Evolutionary conservation across 306 rosid species (phyloP), one percentile per base, ranked within the genome.

Genomic region (Datisca glomerata): DNA sequence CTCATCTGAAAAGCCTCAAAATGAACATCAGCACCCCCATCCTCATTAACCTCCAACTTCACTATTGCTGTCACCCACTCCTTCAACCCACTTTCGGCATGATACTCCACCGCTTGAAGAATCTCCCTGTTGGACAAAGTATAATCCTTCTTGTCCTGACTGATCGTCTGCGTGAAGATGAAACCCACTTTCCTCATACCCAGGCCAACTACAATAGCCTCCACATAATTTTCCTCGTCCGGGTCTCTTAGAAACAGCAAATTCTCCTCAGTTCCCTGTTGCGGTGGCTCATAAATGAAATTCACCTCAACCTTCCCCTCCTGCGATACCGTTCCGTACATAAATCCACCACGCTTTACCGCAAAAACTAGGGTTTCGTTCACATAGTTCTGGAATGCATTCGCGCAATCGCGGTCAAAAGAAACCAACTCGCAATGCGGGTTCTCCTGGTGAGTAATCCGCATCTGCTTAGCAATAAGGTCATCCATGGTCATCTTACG

Each of bases 401-500:
- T 73, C 18, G 98, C 98, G 36, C 84, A 74, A 37, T 84, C 93
- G 14, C 98, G 91, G 31, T 91, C 98, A 42, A 91, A 84, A 3
- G 98, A 91, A 34, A 80, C 96, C 33, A 72, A 66, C 18, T 84
- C 86, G 38, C 98, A 80, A 49, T 91, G 91, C 0, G 98, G 85
- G 31, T 57, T 76, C 56, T 91, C 98, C 18, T 91, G 98, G 39
- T 92, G 92, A 8, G 78, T 39, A 39, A 91, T 79, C 19, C 85
- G 78, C 92, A 78, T 78, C 74, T 91, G 98, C 52, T 71, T 84
- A 2, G 98, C 98, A 56, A 91, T 80, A 16, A 91, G 84, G 51
- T 91, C 98, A 29, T 84, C 98, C 98, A 91, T 84, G 5, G 98
- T 91, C 98, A 91, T 91, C 73, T 84, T 91, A 3, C 93, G 81